A percentile compares a stretch with the other conserved stretches of the same genome.
Conservation (phyloP, 495 filamentous ascomycete genomes). For the Alectoria sarmentosa region DNA sequence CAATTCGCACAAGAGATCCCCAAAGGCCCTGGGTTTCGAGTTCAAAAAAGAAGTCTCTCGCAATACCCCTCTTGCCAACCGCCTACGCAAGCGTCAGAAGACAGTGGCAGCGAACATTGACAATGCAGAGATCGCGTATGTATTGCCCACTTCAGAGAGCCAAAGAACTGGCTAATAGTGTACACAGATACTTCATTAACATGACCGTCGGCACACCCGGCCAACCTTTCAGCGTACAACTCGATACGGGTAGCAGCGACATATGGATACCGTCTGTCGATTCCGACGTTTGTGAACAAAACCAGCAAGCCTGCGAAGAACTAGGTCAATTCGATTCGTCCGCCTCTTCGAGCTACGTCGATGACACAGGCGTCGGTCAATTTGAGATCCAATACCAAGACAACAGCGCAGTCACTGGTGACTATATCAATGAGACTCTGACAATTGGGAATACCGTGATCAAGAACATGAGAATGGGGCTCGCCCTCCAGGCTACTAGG, state of each 20-base stretch:
- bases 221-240: slow-evolving; percentile 49
- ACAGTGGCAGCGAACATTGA: slow-evolving; percentile 14
- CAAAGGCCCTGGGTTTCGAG: slow-evolving; percentile 20
- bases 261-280: slow-evolving; percentile 67
- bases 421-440: slow-evolving; percentile 72
- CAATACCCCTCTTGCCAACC: slow-evolving; percentile 7
- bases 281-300: slow-evolving; percentile 45
- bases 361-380: slow-evolving; percentile 47
- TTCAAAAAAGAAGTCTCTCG: slow-evolving; percentile 15
- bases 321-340: slow-evolving; percentile 53
- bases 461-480: slow-evolving; percentile 38
- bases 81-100: slow-evolving; percentile 18
- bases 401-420: slow-evolving; percentile 60
- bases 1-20: not conserved
- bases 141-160: not conserved
- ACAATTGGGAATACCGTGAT: slow-evolving; percentile 52
- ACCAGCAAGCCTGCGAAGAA: slow-evolving; percentile 40
- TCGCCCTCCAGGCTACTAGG: slow-evolving; percentile 12
- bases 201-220: slow-evolving; percentile 60
- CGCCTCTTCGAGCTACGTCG: slow-evolving; percentile 60
- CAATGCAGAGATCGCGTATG: slow-evolving; percentile 20
- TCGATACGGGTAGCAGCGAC: slow-evolving; percentile 78
- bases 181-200: slow-evolving; percentile 51
- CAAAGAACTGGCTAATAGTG: not conserved
- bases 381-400: slow-evolving; percentile 82